A percentile compares a stretch with the other conserved stretches of the same genome.
Evolutionary conservation across 2,329 filamentous ascomycete genomes (phyloP).

Genomic region (Hypoxylon sp.): DNA sequence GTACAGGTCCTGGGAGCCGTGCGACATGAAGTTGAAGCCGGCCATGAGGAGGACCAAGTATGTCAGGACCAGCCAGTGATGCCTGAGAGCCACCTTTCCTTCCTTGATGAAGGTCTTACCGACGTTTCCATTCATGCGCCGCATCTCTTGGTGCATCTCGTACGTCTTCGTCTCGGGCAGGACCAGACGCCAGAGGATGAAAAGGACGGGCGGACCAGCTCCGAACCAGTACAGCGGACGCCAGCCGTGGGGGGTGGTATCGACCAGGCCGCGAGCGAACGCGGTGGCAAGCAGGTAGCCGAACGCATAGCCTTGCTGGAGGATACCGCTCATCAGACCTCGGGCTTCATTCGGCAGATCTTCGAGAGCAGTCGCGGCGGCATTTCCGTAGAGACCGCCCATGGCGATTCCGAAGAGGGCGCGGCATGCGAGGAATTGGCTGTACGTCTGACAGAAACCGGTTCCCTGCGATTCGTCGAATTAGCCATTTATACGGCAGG

Average conservation of each 20-base stretch:
- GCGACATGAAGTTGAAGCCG: constrained; percentile 91
- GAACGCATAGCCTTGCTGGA: constrained; percentile 76
- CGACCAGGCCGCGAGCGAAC: constrained; percentile 71
- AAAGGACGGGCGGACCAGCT: constrained; percentile 78
- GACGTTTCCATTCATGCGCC: constrained; percentile 63
- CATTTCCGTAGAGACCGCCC: constrained; percentile 82
- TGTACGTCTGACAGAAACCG: constrained; percentile 72
- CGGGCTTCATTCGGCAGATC: constrained; percentile 73
- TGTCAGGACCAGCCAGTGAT: constrained; percentile 80
- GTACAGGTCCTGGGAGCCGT: constrained; percentile 73
- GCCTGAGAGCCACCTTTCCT: constrained; percentile 78
- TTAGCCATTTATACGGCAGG: constrained; percentile 9
- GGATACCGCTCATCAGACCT: constrained; percentile 77
- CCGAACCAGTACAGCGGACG: constrained; percentile 90
- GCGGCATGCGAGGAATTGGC: constrained; percentile 76
- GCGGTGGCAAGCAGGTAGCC: constrained; percentile 70
- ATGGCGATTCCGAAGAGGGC: constrained; percentile 82
- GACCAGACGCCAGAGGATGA: constrained; percentile 80
- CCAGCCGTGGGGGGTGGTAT: constrained; percentile 83
- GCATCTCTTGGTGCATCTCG: constrained; percentile 69
- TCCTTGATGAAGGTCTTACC: constrained; percentile 75
- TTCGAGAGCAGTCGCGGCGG: constrained; percentile 79
- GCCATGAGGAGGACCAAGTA: constrained; percentile 90
- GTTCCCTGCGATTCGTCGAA: constrained; percentile 56
- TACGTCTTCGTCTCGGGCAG: constrained; percentile 83